phyloP scores from a whole-genome alignment of 192 early-diverging fungal species.

The Chytriomyces sp. region DNA sequence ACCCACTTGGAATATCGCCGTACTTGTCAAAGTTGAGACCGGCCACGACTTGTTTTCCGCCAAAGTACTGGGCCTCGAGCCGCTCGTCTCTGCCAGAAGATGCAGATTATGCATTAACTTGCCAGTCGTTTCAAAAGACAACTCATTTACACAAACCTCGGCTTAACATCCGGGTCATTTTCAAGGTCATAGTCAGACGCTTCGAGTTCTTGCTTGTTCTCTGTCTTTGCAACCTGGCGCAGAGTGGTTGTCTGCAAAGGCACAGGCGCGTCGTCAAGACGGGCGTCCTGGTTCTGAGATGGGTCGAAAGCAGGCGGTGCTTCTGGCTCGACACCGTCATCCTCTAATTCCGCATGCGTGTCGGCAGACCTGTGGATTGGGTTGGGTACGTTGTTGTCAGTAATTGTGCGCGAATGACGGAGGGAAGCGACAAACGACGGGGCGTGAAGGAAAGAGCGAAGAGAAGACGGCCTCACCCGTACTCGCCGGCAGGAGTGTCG shows the following conservation, averaged over 20 bases:
- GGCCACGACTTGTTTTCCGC: slow-evolving; percentile 71
- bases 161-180: neutral
- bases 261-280: neutral
- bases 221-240: neutral
- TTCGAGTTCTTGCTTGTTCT: neutral
- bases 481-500: no score
- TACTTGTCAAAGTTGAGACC: slow-evolving; percentile 99
- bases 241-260: neutral
- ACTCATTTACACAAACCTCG: neutral
- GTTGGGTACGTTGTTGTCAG: no score
- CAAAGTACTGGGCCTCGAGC: slow-evolving; percentile 81
- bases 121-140: neutral
- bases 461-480: no score
- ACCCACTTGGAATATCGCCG: slow-evolving; percentile 83
- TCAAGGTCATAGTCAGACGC: neutral
- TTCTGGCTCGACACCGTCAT: neutral
- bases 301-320: neutral
- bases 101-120: neutral
- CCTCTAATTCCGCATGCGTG: no score
- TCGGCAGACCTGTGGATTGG: no score
- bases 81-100: slow-evolving; percentile 60
- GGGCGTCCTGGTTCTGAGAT: neutral
- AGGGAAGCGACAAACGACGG: no score
- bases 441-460: no score
- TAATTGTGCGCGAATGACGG: no score